Evolutionary conservation across 2,329 filamentous ascomycete genomes (phyloP), one percentile per base, ranked within the genome.

Genomic region (Onygenales sp.): DNA sequence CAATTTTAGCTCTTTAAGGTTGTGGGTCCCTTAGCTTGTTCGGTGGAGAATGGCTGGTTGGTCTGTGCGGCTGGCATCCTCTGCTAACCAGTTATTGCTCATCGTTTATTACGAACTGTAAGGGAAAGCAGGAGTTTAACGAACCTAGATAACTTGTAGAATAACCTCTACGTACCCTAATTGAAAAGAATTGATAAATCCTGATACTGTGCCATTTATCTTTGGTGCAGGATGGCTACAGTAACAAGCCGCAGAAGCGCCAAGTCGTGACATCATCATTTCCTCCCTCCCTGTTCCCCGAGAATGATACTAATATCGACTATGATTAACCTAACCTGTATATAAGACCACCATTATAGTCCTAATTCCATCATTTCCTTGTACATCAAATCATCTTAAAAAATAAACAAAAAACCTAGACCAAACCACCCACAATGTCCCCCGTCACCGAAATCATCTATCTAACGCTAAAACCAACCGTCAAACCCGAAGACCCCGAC

Each of bases 401-500:
- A 11, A 38, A 13, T 32, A n/a, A 44, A 32, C 2, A 11, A 13
- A 3, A 31, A 21, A 8, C n/a, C 14, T 13, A 32, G 1, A 9
- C n/a, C 21, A 36, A 52, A 38, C 17, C 7, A 17, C 17, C 39
- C 42, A 46, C 9, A 32, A 42, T 47, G 17, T 33, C 33, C 14
- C 46, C 50, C 7, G 60, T 66, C 58, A 65, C 59, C 48, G 64
- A 72, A 59, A 64, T 73, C 54, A 59, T 71, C 54, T 68, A 64
- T 54, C 66, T 72, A 62, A 65, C 64, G 31, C 53, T 70, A 35
- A 70, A 67, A 58, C 48, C 62, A n/a, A 59, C 63, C 35, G 65
- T 72, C 21, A 66, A 64, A 53, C 70, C 69, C 8, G 70, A 71
- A 57, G 67, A 70, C 39, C 64, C 65, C 13, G 57, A 57, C 32